Evolutionary conservation across 108 stramenopile genomes (phyloP).

Genomic region (Cyclostephanos tholiformis): DNA sequence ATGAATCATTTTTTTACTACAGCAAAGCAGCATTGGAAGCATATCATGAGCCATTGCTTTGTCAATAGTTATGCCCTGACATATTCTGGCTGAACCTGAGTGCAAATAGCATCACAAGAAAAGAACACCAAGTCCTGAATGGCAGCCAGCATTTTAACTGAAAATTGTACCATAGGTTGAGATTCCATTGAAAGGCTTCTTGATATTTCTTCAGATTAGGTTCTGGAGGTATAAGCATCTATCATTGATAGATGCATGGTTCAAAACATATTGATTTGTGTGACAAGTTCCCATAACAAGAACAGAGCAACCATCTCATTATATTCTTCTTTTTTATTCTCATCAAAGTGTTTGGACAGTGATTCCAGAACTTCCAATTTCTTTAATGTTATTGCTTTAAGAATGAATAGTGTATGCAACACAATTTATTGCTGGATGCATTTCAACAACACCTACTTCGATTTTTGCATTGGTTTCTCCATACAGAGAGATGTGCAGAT

Average conservation of each 20-base stretch:
- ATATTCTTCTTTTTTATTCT: background rate
- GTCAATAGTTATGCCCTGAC: conserved; percentile 21
- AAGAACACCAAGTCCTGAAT: conserved; percentile 41
- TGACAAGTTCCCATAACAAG: conserved; percentile 23
- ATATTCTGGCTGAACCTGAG: conserved; percentile 7
- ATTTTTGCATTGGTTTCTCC: conserved; percentile 17
- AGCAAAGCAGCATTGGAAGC: conserved; percentile 39
- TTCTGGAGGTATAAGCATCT: background rate
- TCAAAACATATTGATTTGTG: conserved; percentile 17
- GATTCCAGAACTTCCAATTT: conserved; percentile 26
- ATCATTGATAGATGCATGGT: background rate
- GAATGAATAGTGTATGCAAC: conserved; percentile 40
- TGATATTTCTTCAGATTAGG: conserved; percentile 5
- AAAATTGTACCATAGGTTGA: background rate
- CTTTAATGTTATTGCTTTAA: conserved; percentile 14
- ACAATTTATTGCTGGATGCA: conserved; percentile 31
- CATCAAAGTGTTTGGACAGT: conserved; percentile 39
- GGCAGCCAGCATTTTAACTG: conserved; percentile 23
- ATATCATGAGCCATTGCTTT: conserved; percentile 36
- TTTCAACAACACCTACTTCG: conserved; percentile 33
- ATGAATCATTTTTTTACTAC: conserved; percentile 24
- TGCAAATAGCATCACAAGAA: conserved; percentile 31
- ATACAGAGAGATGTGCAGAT: background rate
- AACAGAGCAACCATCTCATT: conserved; percentile 15
- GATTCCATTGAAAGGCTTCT: background rate